Percentiles rank a stretch among this genome's conserved stretches.
These are phyloP conservation scores for Coemansia guatemalensis DNA, from an alignment of 192 early-diverging fungal species.

Conservation along the genomic window DNA sequence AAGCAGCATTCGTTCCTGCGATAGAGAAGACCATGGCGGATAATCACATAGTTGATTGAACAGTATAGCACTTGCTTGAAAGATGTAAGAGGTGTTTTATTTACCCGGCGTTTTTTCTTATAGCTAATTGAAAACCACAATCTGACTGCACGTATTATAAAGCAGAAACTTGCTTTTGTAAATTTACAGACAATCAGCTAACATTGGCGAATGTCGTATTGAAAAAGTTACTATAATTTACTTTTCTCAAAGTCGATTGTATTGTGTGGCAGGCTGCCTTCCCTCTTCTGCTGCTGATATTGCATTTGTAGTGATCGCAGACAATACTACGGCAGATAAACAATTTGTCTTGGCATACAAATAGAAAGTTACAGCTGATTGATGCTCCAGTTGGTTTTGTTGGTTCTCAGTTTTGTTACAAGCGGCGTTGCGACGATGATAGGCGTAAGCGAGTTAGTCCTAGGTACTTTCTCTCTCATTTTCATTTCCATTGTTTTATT, in stretches of 20 bases:
- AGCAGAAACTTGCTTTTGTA: neutral
- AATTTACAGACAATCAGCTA: neutral
- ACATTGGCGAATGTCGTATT: neutral
- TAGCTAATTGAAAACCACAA: too few species aligned
- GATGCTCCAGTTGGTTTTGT: neutral
- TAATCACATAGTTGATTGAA: too few species aligned
- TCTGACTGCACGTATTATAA: neutral
- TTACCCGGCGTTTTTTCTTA: too few species aligned
- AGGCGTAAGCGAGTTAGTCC: neutral
- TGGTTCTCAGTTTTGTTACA: neutral
- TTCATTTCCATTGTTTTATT: neutral
- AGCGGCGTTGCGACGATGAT: neutral
- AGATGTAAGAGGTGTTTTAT: too few species aligned
- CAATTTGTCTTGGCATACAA: neutral
- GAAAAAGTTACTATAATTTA: neutral
- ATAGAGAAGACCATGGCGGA: too few species aligned
- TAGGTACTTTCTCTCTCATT: neutral
- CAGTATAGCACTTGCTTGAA: too few species aligned
- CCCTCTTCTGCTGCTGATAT: neutral
- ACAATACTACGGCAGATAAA: neutral
- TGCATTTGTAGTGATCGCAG: neutral
- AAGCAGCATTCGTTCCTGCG: too few species aligned
- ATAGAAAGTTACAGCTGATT: neutral
- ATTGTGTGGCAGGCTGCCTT: neutral
- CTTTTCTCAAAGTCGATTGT: neutral